Evolutionary conservation across 345 rosid genomes (phyloP).

Genomic region (Excoecaria cochinchinensis): DNA sequence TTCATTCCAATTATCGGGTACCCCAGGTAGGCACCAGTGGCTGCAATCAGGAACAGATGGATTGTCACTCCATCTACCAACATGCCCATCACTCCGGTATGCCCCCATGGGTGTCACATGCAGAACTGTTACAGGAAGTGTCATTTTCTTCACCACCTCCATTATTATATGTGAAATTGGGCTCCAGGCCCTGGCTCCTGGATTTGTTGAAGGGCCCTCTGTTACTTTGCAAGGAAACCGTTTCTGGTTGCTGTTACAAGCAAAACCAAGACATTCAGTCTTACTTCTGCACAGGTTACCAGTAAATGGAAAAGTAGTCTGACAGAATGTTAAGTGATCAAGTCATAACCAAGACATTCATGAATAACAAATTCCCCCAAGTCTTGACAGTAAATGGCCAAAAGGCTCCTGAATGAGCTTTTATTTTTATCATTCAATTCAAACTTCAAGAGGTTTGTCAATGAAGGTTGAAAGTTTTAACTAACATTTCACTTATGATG

Average conservation of each 20-base stretch:
- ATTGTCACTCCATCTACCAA: slow-evolving; percentile 63
- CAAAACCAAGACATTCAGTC: slow-evolving; percentile 7
- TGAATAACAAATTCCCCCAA: neutral
- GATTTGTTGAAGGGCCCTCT: slow-evolving; percentile 37
- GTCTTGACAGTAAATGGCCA: too few species aligned
- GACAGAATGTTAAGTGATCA: neutral
- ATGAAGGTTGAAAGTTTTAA: too few species aligned
- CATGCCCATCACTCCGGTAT: slow-evolving; percentile 62
- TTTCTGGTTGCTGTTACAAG: slow-evolving; percentile 38
- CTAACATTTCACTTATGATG: too few species aligned
- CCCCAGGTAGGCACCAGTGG: slow-evolving; percentile 78
- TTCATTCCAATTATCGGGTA: slow-evolving; percentile 73
- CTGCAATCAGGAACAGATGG: slow-evolving; percentile 67
- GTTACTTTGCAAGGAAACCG: slow-evolving; percentile 61
- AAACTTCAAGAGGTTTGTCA: too few species aligned
- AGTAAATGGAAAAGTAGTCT: neutral
- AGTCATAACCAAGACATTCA: neutral
- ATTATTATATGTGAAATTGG: slow-evolving; percentile 45
- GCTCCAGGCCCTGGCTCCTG: slow-evolving; percentile 47
- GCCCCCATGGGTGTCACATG: slow-evolving; percentile 73
- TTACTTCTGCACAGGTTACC: neutral
- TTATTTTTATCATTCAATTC: too few species aligned
- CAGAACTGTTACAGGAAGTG: slow-evolving; percentile 43
- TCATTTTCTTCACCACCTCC: slow-evolving; percentile 37
- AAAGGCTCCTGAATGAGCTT: too few species aligned